Evolutionary conservation across 371 early-diverging fungal species (phyloP).

Genomic region (Mucor velutinosus): DNA sequence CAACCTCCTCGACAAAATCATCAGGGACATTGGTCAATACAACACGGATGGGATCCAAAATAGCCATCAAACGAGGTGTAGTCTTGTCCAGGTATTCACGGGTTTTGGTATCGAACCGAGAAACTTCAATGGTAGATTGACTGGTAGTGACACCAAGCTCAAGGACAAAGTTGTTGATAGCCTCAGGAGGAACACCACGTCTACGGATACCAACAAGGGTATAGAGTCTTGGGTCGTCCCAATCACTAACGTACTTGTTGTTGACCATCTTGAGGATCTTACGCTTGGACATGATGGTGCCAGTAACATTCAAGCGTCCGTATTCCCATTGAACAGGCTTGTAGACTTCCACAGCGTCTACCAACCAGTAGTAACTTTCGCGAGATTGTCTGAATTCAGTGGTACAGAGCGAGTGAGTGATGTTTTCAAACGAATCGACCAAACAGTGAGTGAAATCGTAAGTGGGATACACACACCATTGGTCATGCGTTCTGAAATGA

Average conservation of each 20-base stretch:
- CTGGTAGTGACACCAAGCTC: slow-evolving; percentile 93
- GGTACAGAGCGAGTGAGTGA: slow-evolving; percentile 99
- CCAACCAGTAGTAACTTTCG: slow-evolving; percentile 99
- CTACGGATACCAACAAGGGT: slow-evolving; percentile 97
- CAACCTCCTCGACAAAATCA: slow-evolving; percentile 71
- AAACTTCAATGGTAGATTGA: slow-evolving; percentile 88
- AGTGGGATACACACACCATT: slow-evolving; percentile 99
- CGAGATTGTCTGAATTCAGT: slow-evolving; percentile 96
- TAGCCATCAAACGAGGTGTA: slow-evolving; percentile 92
- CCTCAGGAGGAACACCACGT: slow-evolving; percentile 97
- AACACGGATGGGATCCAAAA: slow-evolving; percentile 89
- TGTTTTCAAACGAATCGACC: slow-evolving; percentile 99
- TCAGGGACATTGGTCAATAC: slow-evolving; percentile 86
- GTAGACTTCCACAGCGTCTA: slow-evolving; percentile 97
- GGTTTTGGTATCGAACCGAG: slow-evolving; percentile 93
- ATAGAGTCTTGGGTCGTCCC: slow-evolving; percentile 99
- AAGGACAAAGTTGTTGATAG: slow-evolving; percentile 98
- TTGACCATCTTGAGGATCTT: slow-evolving; percentile 94
- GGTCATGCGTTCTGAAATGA: slow-evolving; percentile 91
- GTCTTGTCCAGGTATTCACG: slow-evolving; percentile 93
- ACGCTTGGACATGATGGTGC: slow-evolving; percentile 98
- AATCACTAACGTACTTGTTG: slow-evolving; percentile 78
- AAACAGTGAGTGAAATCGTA: slow-evolving; percentile 99
- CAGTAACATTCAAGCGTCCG: slow-evolving; percentile 95
- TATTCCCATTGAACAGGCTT: slow-evolving; percentile 99